Base-by-base conservation (phyloP, 352 stramenopile species). In the Phytopythium oedochilum region DNA sequence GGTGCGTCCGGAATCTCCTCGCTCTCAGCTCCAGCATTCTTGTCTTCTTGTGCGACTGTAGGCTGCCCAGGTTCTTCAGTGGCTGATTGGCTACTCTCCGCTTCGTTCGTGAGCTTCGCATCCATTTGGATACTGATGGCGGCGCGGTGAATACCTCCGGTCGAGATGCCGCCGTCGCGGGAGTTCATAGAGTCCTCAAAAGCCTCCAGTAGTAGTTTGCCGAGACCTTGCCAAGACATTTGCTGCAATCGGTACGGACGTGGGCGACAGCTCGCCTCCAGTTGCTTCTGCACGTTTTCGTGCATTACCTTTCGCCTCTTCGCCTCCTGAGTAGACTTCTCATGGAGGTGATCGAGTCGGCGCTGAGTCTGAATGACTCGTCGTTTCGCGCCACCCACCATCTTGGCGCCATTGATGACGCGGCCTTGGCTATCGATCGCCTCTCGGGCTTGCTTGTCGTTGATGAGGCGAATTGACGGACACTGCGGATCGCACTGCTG, bases 201-300 rank as follows among this genome's bases (percentile, higher is more conserved):
- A 2, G 75, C 74, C 59, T 86, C 66, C 18, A 90, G 59, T 34
- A 90, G 56, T 10, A 90, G 36, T 60, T 84, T 77, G 1, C 80
- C 80, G 3, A 90, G 53, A 22, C 38, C 68, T 35, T 51, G 63
- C 80, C 80, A 90, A 10, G 77, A 85, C 2, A 55, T 53, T 38
- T 73, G 47, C 26, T 72, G 59, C 29, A 90, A 55, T 22, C 70
- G 42, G 52, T 83, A 90, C 40, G 61, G 56, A 6, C 74, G 59
- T 12, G 60, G 25, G 18, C 54, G 25, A 15, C 53, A 67, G 28
- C 32, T 57, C 10, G 23, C 47, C 26, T 57, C 35, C 36, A 75
- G n/a, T 22, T 60, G 28, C 11, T 61, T 52, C 23, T 61, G 51
- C 18, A 60, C 64, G 28, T 62, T 58, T 1, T 60, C 44, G 18